Evolutionary conservation across 148 eudicot genomes (phyloP), one percentile per base, ranked within the genome.

Genomic region (Euryodendron excelsum): DNA sequence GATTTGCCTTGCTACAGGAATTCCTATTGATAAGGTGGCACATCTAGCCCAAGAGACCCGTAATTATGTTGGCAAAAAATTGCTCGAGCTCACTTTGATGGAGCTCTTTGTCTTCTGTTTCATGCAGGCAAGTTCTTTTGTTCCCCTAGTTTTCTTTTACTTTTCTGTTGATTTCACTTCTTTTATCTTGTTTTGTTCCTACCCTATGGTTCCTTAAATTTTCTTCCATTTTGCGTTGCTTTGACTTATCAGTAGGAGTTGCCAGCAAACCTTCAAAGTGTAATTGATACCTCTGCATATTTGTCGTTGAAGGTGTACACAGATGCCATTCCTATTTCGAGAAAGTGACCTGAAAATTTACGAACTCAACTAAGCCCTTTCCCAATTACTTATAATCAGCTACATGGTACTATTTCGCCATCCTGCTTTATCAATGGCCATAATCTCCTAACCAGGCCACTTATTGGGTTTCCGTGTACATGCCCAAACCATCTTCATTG

Each of bases 71-170:
- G 99, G 97, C 44, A 84, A 82, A 83, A 93, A 88, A 84, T 85
- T 96, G 80, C 80, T 96, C 77, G 92, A 91, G 89, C 93, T 96
- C 65, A 91, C 99, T 81, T 80, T 96, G 84, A 91, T 69, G 97
- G 98, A 96, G 89, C 81, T 96, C 67, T 96, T 96, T 86, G 87
- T 90, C 71, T 93, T 96, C 78, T 91, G 88, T 67, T 96, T 96
- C 87, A 96, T 96, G 99, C 99, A 94, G 98, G 98, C 80, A 89
- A 20, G 82, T 65, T 61, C 66, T 27, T 59, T 34, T 55, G 52
- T 44, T 47, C 21, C 65, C 30, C 68, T 41, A 41, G 3, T 41
- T 3, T 23, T 3, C 7, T 31, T 33, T 28, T 55, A 14, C 33
- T 69, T 61, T 63, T 31, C n/a, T 4, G 45, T 41, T 41, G 45